These are phyloP conservation scores for Moricandia arvensis DNA, from an alignment of 345 rosid species.

Conservation along the genomic window DNA sequence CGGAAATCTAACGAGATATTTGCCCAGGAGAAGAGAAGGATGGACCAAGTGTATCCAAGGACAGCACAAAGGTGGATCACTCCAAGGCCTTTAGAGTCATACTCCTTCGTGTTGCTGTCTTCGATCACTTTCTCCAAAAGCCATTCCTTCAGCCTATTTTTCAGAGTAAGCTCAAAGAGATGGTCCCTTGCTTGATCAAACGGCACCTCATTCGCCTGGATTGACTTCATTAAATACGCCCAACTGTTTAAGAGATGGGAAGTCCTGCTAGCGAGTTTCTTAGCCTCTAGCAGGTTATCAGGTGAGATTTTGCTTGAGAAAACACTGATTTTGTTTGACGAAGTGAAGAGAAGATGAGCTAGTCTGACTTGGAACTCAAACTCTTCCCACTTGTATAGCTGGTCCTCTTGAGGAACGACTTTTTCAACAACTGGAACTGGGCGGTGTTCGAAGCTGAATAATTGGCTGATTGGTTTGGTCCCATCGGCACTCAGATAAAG, in stretches of 20 bases:
- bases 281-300: conserved; percentile 61
- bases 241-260: conserved; percentile 57
- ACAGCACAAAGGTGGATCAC: conserved; percentile 88
- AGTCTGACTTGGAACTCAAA: conserved; percentile 79
- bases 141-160: conserved; percentile 82
- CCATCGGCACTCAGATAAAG: conserved; percentile 80
- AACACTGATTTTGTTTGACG: conserved; percentile 58
- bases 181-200: conserved; percentile 63
- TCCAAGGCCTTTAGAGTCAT: conserved; percentile 79
- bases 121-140: conserved; percentile 76
- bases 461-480: conserved; percentile 74
- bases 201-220: conserved; percentile 52
- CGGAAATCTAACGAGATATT: conserved; percentile 78
- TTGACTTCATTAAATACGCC: conserved; percentile 61
- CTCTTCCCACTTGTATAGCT: conserved; percentile 60
- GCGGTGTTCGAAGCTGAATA: conserved; percentile 71
- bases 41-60: conserved; percentile 88
- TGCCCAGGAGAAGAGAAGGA: conserved; percentile 67
- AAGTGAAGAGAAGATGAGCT: conserved; percentile 71
- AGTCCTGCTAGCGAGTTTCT: conserved; percentile 58
- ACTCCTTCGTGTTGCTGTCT: conserved; percentile 53
- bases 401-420: conserved; percentile 39
- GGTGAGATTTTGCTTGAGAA: conserved; percentile 57
- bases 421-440: conserved; percentile 16
- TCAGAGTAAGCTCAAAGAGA: conserved; percentile 70